Conservation (phyloP, 2,329 filamentous ascomycete species). For the Colletotrichum sp. region DNA sequence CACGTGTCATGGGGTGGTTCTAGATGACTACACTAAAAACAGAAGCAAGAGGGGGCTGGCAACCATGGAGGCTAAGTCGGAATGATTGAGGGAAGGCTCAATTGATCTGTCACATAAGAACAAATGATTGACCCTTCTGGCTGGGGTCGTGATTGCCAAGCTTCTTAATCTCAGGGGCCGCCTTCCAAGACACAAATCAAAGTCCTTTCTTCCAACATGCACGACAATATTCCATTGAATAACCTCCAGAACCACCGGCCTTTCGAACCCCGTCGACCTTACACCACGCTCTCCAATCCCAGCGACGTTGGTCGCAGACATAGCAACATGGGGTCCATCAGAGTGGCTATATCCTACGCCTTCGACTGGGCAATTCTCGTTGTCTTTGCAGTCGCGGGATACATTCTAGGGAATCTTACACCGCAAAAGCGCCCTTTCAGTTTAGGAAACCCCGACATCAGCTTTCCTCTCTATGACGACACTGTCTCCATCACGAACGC, state of each 20-base stretch:
- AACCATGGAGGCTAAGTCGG: background rate
- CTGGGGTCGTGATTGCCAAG: background rate
- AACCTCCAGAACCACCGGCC: background rate
- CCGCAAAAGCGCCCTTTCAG: constrained; percentile 69
- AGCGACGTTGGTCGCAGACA: background rate
- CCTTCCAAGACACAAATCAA: background rate
- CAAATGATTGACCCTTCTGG: background rate
- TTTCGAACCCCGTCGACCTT: background rate
- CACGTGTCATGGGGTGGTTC: background rate
- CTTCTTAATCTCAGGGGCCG: background rate
- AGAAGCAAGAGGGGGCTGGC: background rate
- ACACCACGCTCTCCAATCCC: background rate
- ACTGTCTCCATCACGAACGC: constrained; percentile 55
- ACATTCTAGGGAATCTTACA: constrained; percentile 52
- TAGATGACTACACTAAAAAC: background rate
- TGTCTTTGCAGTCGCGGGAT: constrained; percentile 53
- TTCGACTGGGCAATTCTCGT: constrained; percentile 56
- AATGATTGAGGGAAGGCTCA: background rate
- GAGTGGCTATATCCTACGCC: constrained; percentile 59
- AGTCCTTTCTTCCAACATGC: background rate
- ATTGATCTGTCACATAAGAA: background rate
- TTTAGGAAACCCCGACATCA: constrained; percentile 68
- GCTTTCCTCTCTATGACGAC: constrained; percentile 70
- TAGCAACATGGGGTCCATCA: background rate
- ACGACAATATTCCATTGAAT: background rate